A percentile compares a stretch with the other conserved stretches of the same genome.
Conservation (phyloP, 257 asterid species). For the Nicotiana knightiana region DNA sequence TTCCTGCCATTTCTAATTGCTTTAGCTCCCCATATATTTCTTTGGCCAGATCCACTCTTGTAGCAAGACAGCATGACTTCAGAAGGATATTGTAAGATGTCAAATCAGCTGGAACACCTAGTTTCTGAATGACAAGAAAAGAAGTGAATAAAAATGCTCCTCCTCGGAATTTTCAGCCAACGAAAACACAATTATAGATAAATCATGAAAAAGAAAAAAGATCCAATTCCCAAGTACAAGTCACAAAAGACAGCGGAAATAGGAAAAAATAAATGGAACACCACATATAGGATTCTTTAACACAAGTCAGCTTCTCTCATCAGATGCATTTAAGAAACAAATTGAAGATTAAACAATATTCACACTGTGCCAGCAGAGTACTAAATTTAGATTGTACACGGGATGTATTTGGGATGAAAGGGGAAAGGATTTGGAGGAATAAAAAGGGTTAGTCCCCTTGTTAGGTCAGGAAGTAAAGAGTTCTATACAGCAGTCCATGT, state of each 20-base stretch:
- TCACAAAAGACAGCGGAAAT: not conserved
- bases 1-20: constrained; percentile 56
- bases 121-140: constrained; percentile 39
- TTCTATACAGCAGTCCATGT: not conserved
- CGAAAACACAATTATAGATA: not conserved
- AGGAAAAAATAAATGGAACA: not conserved
- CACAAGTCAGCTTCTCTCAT: not conserved
- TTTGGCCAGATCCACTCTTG: constrained; percentile 75
- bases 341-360: not conserved
- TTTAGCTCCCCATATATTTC: constrained; percentile 57
- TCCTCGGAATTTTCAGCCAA: not conserved
- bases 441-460: not conserved
- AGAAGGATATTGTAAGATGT: constrained; percentile 79
- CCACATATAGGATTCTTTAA: not conserved
- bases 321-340: not conserved
- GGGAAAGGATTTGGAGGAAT: not conserved
- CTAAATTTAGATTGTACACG: not conserved
- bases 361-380: not conserved
- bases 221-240: not conserved
- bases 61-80: constrained; percentile 81
- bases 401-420: not conserved
- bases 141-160: not conserved
- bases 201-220: not conserved
- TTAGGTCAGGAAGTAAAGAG: not conserved
- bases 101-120: constrained; percentile 62